phyloP scores from a whole-genome alignment of 306 rosid genomes.

The Inga leiocalycina region DNA sequence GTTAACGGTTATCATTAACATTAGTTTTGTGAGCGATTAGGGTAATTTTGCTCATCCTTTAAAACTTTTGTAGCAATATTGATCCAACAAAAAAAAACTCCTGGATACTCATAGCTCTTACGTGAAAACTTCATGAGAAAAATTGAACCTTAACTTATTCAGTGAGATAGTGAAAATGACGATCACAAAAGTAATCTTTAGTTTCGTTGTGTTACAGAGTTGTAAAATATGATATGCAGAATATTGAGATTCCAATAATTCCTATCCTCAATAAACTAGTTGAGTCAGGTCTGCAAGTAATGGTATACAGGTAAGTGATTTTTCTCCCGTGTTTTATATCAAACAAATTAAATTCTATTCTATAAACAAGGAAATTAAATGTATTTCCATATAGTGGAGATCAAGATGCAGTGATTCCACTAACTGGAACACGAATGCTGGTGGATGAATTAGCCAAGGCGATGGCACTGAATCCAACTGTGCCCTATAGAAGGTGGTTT shows the following conservation, averaged over 20 bases:
- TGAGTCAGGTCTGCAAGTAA: conserved; percentile 46
- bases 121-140: no score
- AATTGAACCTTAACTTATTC: no score
- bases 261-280: conserved; percentile 39
- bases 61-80: no score
- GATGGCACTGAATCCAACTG: conserved; percentile 40
- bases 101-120: no score
- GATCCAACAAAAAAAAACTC: no score
- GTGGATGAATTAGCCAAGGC: conserved; percentile 48
- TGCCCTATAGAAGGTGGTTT: conserved; percentile 61
- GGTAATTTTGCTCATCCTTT: no score
- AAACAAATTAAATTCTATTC: not conserved
- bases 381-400: conserved; percentile 39
- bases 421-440: conserved; percentile 40
- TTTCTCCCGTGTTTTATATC: no score
- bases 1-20: no score
- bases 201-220: conserved; percentile 21
- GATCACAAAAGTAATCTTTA: no score
- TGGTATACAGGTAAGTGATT: conserved; percentile 44
- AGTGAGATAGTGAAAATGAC: no score
- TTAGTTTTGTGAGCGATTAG: no score
- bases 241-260: conserved; percentile 44
- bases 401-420: conserved; percentile 51
- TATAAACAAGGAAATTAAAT: not conserved
- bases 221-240: conserved; percentile 38